These are phyloP conservation scores for Aspergillus persii DNA, from an alignment of 2,329 filamentous ascomycete genomes.

Conservation along the genomic window DNA sequence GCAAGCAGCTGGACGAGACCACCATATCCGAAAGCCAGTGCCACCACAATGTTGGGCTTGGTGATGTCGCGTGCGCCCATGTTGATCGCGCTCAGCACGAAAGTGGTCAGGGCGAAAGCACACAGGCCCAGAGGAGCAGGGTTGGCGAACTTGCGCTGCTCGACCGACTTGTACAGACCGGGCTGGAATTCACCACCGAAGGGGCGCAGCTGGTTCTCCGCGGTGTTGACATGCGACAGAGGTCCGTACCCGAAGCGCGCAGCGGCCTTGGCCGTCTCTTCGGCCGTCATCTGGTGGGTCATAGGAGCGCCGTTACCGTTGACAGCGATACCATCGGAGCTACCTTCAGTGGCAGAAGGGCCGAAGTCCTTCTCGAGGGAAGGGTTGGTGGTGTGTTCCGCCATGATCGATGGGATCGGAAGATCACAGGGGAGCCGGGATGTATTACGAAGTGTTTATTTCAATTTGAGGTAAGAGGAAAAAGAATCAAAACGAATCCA, in stretches of 20 bases:
- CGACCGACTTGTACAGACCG: conserved; percentile 63
- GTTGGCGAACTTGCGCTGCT: conserved; percentile 71
- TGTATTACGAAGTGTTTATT: conserved; percentile 1
- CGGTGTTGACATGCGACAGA: conserved; percentile 49
- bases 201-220: conserved; percentile 52
- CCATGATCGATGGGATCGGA: conserved; percentile 19
- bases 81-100: conserved; percentile 74
- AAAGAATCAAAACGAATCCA: conserved; percentile 15
- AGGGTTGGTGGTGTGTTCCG: conserved; percentile 21
- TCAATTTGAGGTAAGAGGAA: conserved; percentile 2
- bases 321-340: conserved; percentile 2
- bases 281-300: conserved; percentile 39
- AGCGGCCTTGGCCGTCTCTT: conserved; percentile 44
- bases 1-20: conserved; percentile 75
- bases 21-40: conserved; percentile 71
- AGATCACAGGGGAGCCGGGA: conserved; percentile 1
- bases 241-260: conserved; percentile 52
- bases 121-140: conserved; percentile 73
- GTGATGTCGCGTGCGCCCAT: conserved; percentile 61
- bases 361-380: conserved; percentile 33
- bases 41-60: conserved; percentile 65
- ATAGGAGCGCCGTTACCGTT: conserved; percentile 15
- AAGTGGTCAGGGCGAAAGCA: conserved; percentile 80
- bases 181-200: conserved; percentile 74
- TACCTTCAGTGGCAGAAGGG: conserved; percentile 9